These are phyloP conservation scores for Adansonia digitata DNA, from an alignment of 345 rosid genomes.

Conservation along the genomic window DNA sequence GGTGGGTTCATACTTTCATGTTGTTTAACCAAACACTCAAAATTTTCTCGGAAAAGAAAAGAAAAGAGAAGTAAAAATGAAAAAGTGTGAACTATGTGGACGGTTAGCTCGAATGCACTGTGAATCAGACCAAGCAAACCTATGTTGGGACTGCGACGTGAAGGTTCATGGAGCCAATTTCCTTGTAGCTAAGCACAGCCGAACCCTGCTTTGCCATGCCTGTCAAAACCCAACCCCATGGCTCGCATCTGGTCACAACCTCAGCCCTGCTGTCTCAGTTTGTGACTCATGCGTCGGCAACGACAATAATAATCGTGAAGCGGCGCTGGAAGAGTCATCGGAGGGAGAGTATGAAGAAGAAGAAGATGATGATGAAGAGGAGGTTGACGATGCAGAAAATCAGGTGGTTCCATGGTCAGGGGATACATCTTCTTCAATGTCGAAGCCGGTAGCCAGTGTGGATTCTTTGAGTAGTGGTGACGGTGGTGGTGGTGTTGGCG, in stretches of 20 bases:
- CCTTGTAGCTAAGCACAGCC: conserved; percentile 75
- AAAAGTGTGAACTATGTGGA: conserved; percentile 69
- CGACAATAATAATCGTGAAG: too few relatives aligned
- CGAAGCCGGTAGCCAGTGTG: conserved; percentile 28
- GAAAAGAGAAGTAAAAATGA: conserved; percentile 10
- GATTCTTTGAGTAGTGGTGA: conserved; percentile 36
- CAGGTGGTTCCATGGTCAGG: conserved; percentile 81
- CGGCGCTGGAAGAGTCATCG: conserved; percentile 2
- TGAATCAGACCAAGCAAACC: conserved; percentile 77
- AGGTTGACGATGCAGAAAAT: conserved; percentile 52
- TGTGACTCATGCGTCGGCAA: conserved; percentile 46
- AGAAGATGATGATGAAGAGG: conserved; percentile 10
- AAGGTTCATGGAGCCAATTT: conserved; percentile 85
- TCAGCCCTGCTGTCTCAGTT: conserved; percentile 49
- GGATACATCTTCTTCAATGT: conserved; percentile 11
- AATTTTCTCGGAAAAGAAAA: background rate
- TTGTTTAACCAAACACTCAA: background rate
- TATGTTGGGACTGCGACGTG: conserved; percentile 78
- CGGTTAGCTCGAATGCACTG: conserved; percentile 56
- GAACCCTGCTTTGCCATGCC: conserved; percentile 65
- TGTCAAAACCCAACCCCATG: conserved; percentile 76
- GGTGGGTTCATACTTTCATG: background rate
- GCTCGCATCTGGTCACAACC: conserved; percentile 62
- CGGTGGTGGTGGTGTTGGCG: background rate
- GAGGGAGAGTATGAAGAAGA: conserved; percentile 18